Conservation (phyloP, 495 filamentous ascomycete species). For the Aspergillus incahuasiensis region DNA sequence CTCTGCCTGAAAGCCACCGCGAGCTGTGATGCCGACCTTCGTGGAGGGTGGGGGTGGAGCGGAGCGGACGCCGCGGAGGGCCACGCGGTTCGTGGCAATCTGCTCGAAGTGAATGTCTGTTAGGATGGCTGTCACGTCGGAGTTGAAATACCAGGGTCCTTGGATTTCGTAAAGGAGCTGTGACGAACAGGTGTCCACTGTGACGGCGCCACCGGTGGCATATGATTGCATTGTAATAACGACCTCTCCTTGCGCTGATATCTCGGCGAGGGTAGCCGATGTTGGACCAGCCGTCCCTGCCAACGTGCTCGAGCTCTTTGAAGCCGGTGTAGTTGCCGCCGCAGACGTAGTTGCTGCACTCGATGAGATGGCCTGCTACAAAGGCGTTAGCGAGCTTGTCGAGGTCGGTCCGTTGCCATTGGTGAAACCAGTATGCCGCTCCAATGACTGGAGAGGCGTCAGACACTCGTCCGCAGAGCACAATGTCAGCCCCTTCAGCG, state of each 20-base stretch:
- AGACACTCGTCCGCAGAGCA: constrained; percentile 52
- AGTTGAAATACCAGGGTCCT: constrained; percentile 54
- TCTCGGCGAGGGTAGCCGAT: constrained; percentile 58
- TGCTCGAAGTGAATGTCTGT: constrained; percentile 43
- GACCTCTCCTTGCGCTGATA: constrained; percentile 42
- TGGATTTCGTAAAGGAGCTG: constrained; percentile 60
- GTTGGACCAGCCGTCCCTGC: constrained; percentile 35
- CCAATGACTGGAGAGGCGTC: constrained; percentile 53
- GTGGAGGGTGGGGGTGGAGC: constrained; percentile 47
- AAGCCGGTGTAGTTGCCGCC: constrained; percentile 58
- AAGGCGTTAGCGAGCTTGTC: constrained; percentile 49
- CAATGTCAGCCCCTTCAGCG: constrained; percentile 51
- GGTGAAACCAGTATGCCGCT: constrained; percentile 47
- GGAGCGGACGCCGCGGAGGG: constrained; percentile 39
- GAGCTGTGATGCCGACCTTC: constrained; percentile 47
- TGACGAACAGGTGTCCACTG: constrained; percentile 48
- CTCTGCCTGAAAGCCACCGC: constrained; percentile 44
- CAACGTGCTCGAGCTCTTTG: constrained; percentile 35
- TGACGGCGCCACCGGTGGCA: constrained; percentile 32
- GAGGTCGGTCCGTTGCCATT: constrained; percentile 39
- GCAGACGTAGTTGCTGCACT: constrained; percentile 52
- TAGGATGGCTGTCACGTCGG: constrained; percentile 52
- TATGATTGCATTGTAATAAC: constrained; percentile 42
- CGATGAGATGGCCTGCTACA: constrained; percentile 52
- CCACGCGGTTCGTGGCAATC: constrained; percentile 29